Conservation (phyloP, 1,284 basidiomycete species). For the Ceratobasidium sp. region DNA sequence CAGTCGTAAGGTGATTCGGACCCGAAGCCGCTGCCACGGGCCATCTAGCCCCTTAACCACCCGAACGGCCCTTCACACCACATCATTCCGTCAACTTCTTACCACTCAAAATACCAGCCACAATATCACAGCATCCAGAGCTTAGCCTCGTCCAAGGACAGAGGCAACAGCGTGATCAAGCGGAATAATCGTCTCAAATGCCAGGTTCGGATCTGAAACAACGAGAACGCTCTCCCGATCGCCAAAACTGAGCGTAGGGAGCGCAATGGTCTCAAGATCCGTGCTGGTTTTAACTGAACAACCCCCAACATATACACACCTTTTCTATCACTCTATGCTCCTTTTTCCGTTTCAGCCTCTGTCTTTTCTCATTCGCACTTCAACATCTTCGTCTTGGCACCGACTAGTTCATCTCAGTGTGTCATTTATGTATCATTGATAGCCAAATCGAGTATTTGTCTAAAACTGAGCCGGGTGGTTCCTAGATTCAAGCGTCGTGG, state of each 20-base stretch:
- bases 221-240: not conserved
- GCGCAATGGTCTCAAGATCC: not conserved
- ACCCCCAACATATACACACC: not conserved
- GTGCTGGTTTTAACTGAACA: constrained; percentile 12
- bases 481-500: not conserved
- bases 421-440: constrained; percentile 17
- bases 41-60: not conserved
- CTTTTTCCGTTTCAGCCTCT: not conserved
- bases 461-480: not conserved
- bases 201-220: constrained; percentile 6
- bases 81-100: not conserved
- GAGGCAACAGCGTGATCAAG: not conserved
- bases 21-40: constrained; percentile 8
- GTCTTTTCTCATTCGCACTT: not conserved
- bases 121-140: not conserved
- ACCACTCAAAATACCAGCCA: not conserved
- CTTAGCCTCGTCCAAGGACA: not conserved
- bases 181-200: constrained; percentile 1
- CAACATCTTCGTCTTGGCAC: not conserved
- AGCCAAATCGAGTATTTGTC: not conserved
- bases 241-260: not conserved
- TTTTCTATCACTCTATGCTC: not conserved
- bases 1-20: constrained; percentile 3
- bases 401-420: not conserved
- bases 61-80: not conserved